Percentiles rank a stretch among this genome's conserved stretches.
These are phyloP conservation scores for Vachellia pachyceras DNA, from an alignment of 306 rosid genomes.

Conservation along the genomic window DNA sequence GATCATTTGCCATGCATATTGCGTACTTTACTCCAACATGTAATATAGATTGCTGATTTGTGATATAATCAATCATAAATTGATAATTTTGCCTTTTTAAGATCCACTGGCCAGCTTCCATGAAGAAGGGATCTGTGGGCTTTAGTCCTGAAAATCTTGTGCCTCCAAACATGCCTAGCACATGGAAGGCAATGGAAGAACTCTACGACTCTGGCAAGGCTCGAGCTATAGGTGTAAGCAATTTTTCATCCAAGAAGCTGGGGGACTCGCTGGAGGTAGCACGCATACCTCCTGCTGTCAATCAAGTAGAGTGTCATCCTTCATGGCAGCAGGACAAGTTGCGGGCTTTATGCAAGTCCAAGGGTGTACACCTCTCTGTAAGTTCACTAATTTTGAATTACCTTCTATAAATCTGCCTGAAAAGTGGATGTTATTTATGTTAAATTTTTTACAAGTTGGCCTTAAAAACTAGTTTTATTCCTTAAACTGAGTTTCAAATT, in stretches of 20 bases:
- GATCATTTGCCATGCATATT: slow-evolving; percentile 3
- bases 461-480: background rate
- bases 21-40: slow-evolving; percentile 9
- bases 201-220: slow-evolving; percentile 66
- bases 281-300: slow-evolving; percentile 67
- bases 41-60: too few relatives aligned
- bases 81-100: slow-evolving; percentile 43
- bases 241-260: slow-evolving; percentile 71
- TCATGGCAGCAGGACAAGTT: slow-evolving; percentile 66
- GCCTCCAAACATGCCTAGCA: slow-evolving; percentile 50
- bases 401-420: background rate
- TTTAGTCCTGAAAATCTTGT: slow-evolving; percentile 49
- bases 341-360: slow-evolving; percentile 58
- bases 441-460: background rate
- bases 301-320: slow-evolving; percentile 78
- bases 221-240: slow-evolving; percentile 74
- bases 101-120: slow-evolving; percentile 74
- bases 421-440: background rate
- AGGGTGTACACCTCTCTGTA: slow-evolving; percentile 69
- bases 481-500: slow-evolving; percentile 3
- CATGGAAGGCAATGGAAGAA: slow-evolving; percentile 82
- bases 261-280: slow-evolving; percentile 54
- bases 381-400: slow-evolving; percentile 38
- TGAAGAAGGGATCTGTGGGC: slow-evolving; percentile 61
- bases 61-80: slow-evolving; percentile 21